Evolutionary conservation across 179 eudicot species (phyloP), one percentile per base, ranked within the genome.

Genomic region (Amaranthus tricolor): DNA sequence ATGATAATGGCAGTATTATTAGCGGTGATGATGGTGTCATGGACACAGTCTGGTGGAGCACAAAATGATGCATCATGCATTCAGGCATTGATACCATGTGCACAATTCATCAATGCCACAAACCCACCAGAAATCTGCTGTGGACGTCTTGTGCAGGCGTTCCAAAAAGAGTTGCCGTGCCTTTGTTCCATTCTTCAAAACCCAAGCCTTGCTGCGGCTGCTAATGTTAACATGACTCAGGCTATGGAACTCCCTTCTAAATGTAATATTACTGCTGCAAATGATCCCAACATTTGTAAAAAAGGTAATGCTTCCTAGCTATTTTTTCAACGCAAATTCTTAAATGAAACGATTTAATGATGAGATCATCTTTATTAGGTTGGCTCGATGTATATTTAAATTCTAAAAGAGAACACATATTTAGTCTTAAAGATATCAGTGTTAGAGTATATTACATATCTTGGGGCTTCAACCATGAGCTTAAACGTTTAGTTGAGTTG

Each of bases 121-220:
- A 47, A 14, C 13, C 82, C 78, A 15, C 20, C 78, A 43, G n/a
- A 21, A 4, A 48, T 16, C 3, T 79, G 82, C 55, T 79, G 82
- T 48, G 43, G 1, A 6, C 78, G 75, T 8, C 78, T 79, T 6
- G 48, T 3, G 54, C 6, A 2, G 1, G 78, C 75, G n/a, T 6
- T 74, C 2, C 6, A 62, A 7, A 70, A n/a, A 6, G 43, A 76
- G 49, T 64, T 79, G 53, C 8, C 69, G 0, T 79, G 82, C 10
- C 71, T 74, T 1, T 79, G 82, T 31, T 24, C 71, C 9, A 43
- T 58, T 40, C 63, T 55, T 17, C 20, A 61, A 6, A 45, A 79
- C 72, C 16, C 61, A 9, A 21, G 24, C 19, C 45, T 62, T 12
- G 40, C 49, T 0, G 10, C 44, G 0, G 49, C 66, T 21, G 47